Evolutionary conservation across 78 protist genomes (phyloP).

Genomic region (Dictyostelium citrinum): DNA sequence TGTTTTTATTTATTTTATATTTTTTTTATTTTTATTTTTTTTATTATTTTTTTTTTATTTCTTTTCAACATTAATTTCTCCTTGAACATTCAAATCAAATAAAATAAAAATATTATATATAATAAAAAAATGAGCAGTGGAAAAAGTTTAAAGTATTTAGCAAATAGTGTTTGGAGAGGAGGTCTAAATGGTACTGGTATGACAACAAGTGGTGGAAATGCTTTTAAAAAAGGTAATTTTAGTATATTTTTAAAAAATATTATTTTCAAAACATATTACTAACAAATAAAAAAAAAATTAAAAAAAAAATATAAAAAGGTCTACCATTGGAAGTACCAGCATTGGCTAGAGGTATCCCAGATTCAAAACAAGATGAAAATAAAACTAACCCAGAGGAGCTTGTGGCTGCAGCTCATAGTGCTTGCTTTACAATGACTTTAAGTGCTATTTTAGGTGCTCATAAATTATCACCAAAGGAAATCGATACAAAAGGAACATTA

Average conservation of each 20-base stretch:
- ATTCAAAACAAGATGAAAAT: neutral
- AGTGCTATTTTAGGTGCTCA: neutral
- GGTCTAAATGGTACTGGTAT: neutral
- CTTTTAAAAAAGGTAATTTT: neutral
- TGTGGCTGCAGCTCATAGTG: conserved; percentile 28
- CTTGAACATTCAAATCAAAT: neutral
- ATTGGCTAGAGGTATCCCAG: neutral
- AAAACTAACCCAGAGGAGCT: conserved; percentile 52
- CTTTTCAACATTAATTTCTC: neutral
- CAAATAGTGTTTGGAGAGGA: neutral
- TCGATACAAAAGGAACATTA: neutral
- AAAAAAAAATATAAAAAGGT: too few species aligned
- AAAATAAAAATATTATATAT: too few species aligned
- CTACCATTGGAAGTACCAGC: neutral
- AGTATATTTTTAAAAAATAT: too few species aligned
- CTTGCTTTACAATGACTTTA: conserved; percentile 20
- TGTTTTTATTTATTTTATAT: neutral
- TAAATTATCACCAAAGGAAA: neutral
- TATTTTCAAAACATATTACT: too few species aligned
- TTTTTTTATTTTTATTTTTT: neutral
- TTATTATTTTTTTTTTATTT: neutral
- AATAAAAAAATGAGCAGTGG: neutral
- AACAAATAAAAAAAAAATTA: neutral
- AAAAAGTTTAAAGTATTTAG: neutral
- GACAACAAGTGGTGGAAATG: neutral